Conservation (phyloP, 257 asterid species). For the Solanum phureja region DNA sequence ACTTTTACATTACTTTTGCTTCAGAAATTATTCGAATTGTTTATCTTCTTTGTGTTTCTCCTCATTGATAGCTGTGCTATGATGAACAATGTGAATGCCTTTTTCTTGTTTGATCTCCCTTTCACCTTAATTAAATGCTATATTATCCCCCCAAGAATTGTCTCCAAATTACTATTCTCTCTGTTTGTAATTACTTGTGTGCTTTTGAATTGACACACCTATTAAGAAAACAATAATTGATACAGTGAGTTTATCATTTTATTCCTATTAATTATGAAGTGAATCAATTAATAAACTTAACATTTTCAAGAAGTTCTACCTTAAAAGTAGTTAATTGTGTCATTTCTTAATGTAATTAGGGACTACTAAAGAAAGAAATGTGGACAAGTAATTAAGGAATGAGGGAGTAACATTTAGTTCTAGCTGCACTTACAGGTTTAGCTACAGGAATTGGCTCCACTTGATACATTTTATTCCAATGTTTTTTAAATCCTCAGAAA, state of each 20-base stretch:
- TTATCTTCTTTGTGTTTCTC: not conserved
- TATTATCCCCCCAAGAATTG: not conserved
- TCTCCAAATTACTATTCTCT: not conserved
- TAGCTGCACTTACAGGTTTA: not conserved
- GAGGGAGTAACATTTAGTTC: not conserved
- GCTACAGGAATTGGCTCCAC: not conserved
- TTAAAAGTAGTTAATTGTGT: not conserved
- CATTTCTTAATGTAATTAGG: too few relatives aligned
- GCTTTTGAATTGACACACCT: too few relatives aligned
- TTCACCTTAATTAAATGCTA: not conserved
- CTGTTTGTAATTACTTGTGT: too few relatives aligned
- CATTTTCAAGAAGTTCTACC: not conserved
- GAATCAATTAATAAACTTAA: too few relatives aligned
- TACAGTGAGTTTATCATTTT: not conserved
- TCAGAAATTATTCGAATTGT: not conserved
- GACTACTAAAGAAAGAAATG: too few relatives aligned
- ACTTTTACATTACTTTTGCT: not conserved
- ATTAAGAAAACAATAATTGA: too few relatives aligned
- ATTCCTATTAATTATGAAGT: not conserved
- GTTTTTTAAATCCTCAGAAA: not conserved
- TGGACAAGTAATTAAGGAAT: not conserved
- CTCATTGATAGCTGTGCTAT: too few relatives aligned
- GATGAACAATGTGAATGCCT: not conserved
- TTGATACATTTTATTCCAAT: not conserved
- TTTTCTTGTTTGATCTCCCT: not conserved